phyloP scores from a whole-genome alignment of 1,284 basidiomycete species.

The Moesziomyces globuligerus region DNA sequence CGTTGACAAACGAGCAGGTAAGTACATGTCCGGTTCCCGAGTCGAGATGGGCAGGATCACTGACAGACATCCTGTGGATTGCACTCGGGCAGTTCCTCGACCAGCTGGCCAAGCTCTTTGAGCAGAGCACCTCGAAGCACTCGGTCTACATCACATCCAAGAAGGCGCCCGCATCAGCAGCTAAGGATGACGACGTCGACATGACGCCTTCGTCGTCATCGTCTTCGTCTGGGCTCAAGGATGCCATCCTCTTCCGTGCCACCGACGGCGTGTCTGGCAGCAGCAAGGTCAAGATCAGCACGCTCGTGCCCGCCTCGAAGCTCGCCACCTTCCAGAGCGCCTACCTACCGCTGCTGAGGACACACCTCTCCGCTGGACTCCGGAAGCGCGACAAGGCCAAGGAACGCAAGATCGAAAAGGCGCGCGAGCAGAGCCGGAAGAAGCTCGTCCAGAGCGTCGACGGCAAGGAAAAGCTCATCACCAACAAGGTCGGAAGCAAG shows the following conservation, averaged over 20 bases:
- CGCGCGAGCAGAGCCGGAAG: slow-evolving; percentile 47
- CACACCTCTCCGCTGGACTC: slow-evolving; percentile 47
- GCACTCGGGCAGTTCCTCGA: slow-evolving; percentile 47
- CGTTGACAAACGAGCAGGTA: slow-evolving; percentile 38
- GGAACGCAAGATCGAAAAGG: slow-evolving; percentile 61
- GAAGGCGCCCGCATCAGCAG: slow-evolving; percentile 28
- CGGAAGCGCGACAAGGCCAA: slow-evolving; percentile 65
- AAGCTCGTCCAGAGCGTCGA: slow-evolving; percentile 53
- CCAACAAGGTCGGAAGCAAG: slow-evolving; percentile 53
- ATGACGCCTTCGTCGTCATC: slow-evolving; percentile 41
- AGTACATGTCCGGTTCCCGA: too few species aligned
- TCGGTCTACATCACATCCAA: slow-evolving; percentile 62
- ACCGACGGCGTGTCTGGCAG: slow-evolving; percentile 54
- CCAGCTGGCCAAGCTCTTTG: slow-evolving; percentile 53
- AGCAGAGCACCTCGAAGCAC: slow-evolving; percentile 41
- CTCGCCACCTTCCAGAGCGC: slow-evolving; percentile 44
- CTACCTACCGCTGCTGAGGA: slow-evolving; percentile 55
- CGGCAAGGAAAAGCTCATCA: slow-evolving; percentile 51
- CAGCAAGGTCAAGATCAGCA: slow-evolving; percentile 53
- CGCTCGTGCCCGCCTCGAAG: slow-evolving; percentile 46
- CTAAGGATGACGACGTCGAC: slow-evolving; percentile 29
- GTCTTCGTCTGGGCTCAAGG: slow-evolving; percentile 14
- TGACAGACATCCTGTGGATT: neutral
- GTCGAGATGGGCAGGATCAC: too few species aligned
- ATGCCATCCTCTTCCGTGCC: slow-evolving; percentile 55